Evolutionary conservation across 2,329 filamentous ascomycete species (phyloP), one percentile per base, ranked within the genome.

Genomic region (Amauroascus verrucosus): DNA sequence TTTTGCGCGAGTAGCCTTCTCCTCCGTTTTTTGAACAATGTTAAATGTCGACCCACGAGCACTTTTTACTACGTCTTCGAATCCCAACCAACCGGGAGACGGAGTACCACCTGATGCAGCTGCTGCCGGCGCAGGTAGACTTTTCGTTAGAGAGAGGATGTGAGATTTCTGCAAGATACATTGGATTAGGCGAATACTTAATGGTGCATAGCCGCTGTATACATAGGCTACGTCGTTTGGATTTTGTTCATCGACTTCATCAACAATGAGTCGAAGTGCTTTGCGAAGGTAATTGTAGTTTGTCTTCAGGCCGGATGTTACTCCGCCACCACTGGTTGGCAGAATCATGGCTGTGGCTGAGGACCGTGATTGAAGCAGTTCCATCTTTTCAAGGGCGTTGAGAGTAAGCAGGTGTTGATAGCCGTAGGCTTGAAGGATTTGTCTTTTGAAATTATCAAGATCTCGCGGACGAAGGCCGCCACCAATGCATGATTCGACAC

Each of bases 181-280:
- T 69, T 98, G 94, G 5, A 98, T 85, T 3, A 98, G 79, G 14
- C 93, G 84, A 51, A 97, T 81, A 43, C 88, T 95, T 11, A 98
- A 78, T 0, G 93, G 94, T 3, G 94, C 93, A 65, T 97, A 98
- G 50, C 93, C 94, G 59, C 88, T 95, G 71, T 97, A 98, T 9
- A 96, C 90, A 64, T 98, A 98, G n/a, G 90, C 86, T 57, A 97
- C 84, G 62, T 98, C 93, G 63, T 93, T 87, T 2, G 93, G 93
- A 45, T 94, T 86, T 55, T 93, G 84, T 69, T 98, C 93, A 65
- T 95, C 90, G 37, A 98, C 91, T 66, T 97, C 93, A 66, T 98
- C 93, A 53, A 96, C 85, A 65, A 96, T 95, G 14, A 98, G 79
- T 28, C 85, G 82, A 13, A 98, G 79, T 56, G 84, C 83, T 67